Percentiles rank a stretch among this genome's conserved stretches.
Evolutionary conservation across 768 basidiomycete genomes (phyloP).

Genomic region (Rhodotorula babjevae): DNA sequence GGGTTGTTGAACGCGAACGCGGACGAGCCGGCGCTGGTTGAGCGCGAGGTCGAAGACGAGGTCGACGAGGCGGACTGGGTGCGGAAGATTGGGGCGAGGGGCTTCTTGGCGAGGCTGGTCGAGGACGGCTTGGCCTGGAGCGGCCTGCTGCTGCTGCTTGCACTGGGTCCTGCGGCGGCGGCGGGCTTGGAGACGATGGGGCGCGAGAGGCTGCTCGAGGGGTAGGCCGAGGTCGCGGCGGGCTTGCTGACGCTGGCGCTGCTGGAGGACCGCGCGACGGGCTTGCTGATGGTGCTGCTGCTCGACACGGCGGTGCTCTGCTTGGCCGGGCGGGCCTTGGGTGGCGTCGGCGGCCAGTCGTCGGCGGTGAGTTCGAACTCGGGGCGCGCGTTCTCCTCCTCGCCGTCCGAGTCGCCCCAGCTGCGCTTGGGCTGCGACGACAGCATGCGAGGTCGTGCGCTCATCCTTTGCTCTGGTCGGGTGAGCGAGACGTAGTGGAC

Average conservation of each 20-base stretch:
- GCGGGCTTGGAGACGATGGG: neutral
- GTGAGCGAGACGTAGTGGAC: neutral
- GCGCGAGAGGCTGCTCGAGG: neutral
- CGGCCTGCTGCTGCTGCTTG: neutral
- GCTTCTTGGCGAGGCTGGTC: neutral
- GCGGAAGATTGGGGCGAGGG: conserved; percentile 20
- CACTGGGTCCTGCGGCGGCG: neutral
- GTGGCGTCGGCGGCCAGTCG: conserved; percentile 35
- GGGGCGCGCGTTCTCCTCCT: conserved; percentile 23
- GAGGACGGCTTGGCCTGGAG: neutral
- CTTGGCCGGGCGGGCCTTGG: conserved; percentile 5
- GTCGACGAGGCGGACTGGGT: neutral
- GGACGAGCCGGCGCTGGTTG: conserved; percentile 1
- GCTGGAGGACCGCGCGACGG: neutral
- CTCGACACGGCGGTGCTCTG: neutral
- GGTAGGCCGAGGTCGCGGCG: conserved; percentile 3
- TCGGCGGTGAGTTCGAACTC: conserved; percentile 19
- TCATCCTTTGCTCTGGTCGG: neutral
- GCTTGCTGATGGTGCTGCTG: neutral
- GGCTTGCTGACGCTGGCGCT: neutral
- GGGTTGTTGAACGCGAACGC: conserved; percentile 24
- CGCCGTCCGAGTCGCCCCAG: conserved; percentile 24
- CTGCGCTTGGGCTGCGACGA: conserved; percentile 34
- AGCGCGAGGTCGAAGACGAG: neutral
- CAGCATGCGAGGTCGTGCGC: conserved; percentile 5